Evolutionary conservation across 2,329 filamentous ascomycete species (phyloP).

Genomic region (Fusarium lateritium): DNA sequence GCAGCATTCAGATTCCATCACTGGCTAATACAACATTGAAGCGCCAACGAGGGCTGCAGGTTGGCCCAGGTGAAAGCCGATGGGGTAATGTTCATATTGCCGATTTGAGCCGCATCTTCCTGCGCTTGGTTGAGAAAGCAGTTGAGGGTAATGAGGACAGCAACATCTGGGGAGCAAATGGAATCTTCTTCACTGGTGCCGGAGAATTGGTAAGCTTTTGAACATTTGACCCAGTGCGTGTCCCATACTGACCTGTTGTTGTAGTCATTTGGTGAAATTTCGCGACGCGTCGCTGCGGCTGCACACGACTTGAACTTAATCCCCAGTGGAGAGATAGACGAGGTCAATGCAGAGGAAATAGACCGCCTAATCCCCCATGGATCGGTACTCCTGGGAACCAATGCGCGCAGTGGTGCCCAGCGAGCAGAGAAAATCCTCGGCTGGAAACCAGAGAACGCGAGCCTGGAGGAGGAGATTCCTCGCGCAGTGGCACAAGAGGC

Average conservation of each 20-base stretch:
- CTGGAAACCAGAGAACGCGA: slow-evolving; percentile 66
- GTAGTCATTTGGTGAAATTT: slow-evolving; percentile 51
- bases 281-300: slow-evolving; percentile 42
- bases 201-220: slow-evolving; percentile 48
- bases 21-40: slow-evolving; percentile 47
- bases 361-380: slow-evolving; percentile 61
- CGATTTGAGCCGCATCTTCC: slow-evolving; percentile 52
- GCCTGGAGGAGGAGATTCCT: slow-evolving; percentile 60
- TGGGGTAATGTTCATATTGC: slow-evolving; percentile 56
- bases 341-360: slow-evolving; percentile 56
- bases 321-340: slow-evolving; percentile 37
- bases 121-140: slow-evolving; percentile 52
- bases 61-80: slow-evolving; percentile 52
- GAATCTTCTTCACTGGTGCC: slow-evolving; percentile 54
- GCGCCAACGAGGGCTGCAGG: slow-evolving; percentile 47
- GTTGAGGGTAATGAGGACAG: slow-evolving; percentile 37
- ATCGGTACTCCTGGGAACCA: slow-evolving; percentile 67
- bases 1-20: slow-evolving; percentile 58
- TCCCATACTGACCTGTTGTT: background rate
- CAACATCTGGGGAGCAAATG: slow-evolving; percentile 54
- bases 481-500: slow-evolving; percentile 45
- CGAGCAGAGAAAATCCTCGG: slow-evolving; percentile 66
- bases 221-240: too few relatives aligned
- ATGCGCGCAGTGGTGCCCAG: slow-evolving; percentile 66
- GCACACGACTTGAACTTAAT: slow-evolving; percentile 47